phyloP scores from a whole-genome alignment of 805 yeast genomes.

The Candida dajiaensis region DNA sequence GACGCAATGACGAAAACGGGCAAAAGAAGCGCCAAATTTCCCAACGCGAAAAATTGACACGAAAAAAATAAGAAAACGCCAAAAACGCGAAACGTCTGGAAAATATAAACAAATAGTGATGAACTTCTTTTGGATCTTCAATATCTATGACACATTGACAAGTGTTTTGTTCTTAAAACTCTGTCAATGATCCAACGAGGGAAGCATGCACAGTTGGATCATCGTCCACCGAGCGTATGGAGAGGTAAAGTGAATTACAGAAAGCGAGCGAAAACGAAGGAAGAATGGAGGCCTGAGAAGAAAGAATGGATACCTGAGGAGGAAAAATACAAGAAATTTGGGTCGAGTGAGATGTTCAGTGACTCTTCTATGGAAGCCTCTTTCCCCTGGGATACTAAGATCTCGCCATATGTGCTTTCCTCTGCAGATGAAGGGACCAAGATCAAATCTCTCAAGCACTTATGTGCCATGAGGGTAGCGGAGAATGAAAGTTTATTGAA shows the following conservation, averaged over 20 bases:
- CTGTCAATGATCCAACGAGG: not conserved
- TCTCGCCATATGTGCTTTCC: slow-evolving; percentile 6
- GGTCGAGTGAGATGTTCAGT: slow-evolving; percentile 12
- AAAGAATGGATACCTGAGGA: slow-evolving; percentile 6
- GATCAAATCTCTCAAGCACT: slow-evolving; percentile 18
- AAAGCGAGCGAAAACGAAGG: not conserved
- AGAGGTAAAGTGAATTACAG: not conserved
- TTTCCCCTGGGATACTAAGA: slow-evolving; percentile 15
- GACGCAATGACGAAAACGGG: not conserved
- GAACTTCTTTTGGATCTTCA: too few relatives aligned
- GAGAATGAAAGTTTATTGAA: slow-evolving; percentile 18
- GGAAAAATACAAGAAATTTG: slow-evolving; percentile 14
- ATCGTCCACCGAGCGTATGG: not conserved
- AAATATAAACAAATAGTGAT: not conserved
- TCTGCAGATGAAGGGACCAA: slow-evolving; percentile 6
- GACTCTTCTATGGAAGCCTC: slow-evolving; percentile 13
- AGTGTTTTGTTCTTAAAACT: too few relatives aligned
- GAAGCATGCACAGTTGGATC: not conserved
- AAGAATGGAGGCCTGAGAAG: not conserved
- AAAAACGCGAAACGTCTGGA: not conserved
- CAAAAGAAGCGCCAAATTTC: not conserved
- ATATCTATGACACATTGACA: too few relatives aligned
- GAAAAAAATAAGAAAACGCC: not conserved
- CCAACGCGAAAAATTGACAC: too few relatives aligned
- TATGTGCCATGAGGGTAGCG: slow-evolving; percentile 24